Evolutionary conservation across 805 yeast species (phyloP).

Genomic region (Pichia paraexigua): DNA sequence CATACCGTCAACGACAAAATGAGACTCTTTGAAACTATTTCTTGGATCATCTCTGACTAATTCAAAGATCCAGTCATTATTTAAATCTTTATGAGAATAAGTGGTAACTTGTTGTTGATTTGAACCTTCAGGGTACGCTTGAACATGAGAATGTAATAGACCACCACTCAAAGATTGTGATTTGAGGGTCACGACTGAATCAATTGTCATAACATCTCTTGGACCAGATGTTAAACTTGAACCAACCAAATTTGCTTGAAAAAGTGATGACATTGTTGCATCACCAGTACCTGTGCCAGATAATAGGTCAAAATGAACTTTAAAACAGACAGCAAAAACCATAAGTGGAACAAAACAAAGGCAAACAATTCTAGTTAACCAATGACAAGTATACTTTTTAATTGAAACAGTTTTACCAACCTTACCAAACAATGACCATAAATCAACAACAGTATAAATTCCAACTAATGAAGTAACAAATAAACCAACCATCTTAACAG

Average conservation of each 20-base stretch:
- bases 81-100: constrained; percentile 83
- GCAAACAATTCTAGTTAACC: constrained; percentile 59
- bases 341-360: constrained; percentile 65
- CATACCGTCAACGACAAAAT: constrained; percentile 51
- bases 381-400: constrained; percentile 45
- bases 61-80: constrained; percentile 75
- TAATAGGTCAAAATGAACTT: constrained; percentile 69
- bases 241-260: constrained; percentile 70
- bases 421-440: constrained; percentile 87
- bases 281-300: constrained; percentile 79
- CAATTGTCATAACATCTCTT: constrained; percentile 51
- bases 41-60: constrained; percentile 42
- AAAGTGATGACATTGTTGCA: constrained; percentile 60
- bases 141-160: constrained; percentile 81
- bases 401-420: constrained; percentile 26
- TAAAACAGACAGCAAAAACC: constrained; percentile 68
- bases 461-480: constrained; percentile 87
- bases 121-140: constrained; percentile 83
- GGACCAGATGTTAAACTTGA: constrained; percentile 58
- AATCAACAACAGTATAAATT: constrained; percentile 77
- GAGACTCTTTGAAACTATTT: constrained; percentile 25
- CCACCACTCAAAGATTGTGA: constrained; percentile 68
- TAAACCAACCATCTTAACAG: constrained; percentile 95
- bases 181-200: constrained; percentile 50
- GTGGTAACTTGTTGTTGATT: constrained; percentile 94